phyloP scores from a whole-genome alignment of 75 land plant genomes.

The Sequoia sempervirens region DNA sequence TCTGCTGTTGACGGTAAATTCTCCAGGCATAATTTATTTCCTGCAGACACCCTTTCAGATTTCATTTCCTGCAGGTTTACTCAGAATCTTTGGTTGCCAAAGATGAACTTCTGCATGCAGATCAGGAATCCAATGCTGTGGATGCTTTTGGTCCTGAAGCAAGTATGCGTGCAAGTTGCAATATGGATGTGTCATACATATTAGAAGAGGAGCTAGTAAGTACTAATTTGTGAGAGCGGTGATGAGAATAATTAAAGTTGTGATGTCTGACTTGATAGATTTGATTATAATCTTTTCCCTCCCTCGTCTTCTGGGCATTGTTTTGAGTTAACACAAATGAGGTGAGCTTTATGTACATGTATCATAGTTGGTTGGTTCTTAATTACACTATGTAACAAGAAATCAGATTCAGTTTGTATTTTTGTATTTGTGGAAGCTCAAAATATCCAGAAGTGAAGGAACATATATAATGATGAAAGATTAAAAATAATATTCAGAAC shows the following conservation, averaged over 20 bases:
- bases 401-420: not conserved
- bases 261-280: not conserved
- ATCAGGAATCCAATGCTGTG: not conserved
- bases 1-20: not conserved
- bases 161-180: not conserved
- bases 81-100: not conserved
- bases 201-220: constrained; percentile 7
- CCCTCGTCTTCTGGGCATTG: not conserved
- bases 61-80: not conserved
- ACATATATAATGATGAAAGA: not conserved
- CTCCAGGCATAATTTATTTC: not conserved
- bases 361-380: not conserved
- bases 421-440: not conserved
- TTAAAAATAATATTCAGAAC: not conserved
- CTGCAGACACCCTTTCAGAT: not conserved
- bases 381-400: not conserved
- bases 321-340: not conserved
- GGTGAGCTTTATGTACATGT: not conserved
- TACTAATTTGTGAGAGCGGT: not conserved
- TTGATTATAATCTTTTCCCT: not conserved
- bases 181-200: not conserved
- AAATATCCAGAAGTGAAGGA: not conserved
- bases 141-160: not conserved
- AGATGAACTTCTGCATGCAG: not conserved
- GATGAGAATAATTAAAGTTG: not conserved